A percentile compares a stretch with the other conserved stretches of the same genome.
These are phyloP conservation scores for Kwoniella sp. DNA, from an alignment of 768 basidiomycete genomes.

Conservation along the genomic window DNA sequence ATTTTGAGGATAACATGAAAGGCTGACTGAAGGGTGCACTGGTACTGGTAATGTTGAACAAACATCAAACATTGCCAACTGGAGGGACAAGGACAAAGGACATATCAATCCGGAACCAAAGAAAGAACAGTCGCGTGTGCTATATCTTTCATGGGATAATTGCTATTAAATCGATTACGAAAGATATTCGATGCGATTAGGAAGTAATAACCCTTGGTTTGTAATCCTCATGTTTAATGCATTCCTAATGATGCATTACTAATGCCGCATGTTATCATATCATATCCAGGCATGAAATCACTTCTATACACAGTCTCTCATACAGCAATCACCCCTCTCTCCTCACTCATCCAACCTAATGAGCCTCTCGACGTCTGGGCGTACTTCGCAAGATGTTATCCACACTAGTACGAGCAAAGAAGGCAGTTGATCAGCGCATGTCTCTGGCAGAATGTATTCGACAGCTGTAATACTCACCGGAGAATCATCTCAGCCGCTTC, in stretches of 20 bases:
- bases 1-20: no score
- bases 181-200: background rate
- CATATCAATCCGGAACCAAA: no score
- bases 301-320: constrained; percentile 9
- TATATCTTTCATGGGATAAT: no score
- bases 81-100: constrained; percentile 3
- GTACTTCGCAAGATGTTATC: constrained; percentile 87
- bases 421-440: background rate
- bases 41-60: constrained; percentile 3
- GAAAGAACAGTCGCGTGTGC: no score
- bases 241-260: no score
- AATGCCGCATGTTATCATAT: no score
- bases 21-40: no score
- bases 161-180: background rate
- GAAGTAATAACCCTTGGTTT: no score
- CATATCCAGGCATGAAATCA: no score
- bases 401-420: constrained; percentile 62
- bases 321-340: background rate
- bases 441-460: no score
- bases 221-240: no score
- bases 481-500: constrained; percentile 99
- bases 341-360: constrained; percentile 1
- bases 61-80: background rate
- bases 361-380: constrained; percentile 74
- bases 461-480: constrained; percentile 67